Percentiles rank a stretch among this genome's conserved stretches.
These are phyloP conservation scores for Knufia fluminis DNA, from an alignment of 2,329 filamentous ascomycete species.

Conservation along the genomic window DNA sequence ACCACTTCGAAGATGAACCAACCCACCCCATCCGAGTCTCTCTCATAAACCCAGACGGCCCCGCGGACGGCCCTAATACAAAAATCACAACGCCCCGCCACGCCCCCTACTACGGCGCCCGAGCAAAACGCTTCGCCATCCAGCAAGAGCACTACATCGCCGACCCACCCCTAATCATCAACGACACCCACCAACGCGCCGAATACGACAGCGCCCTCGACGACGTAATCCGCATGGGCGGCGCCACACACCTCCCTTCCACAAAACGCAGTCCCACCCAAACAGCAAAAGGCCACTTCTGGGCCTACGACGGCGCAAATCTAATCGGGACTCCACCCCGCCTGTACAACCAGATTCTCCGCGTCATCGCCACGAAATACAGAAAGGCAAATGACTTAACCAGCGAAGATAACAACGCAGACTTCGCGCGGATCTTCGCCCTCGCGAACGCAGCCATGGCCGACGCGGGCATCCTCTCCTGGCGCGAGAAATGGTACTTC, in stretches of 20 bases:
- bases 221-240: not conserved
- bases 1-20: slow-evolving; percentile 1
- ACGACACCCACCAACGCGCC: not conserved
- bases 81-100: not conserved
- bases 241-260: not conserved
- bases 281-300: slow-evolving; percentile 1
- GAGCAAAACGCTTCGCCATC: not conserved
- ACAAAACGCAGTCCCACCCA: slow-evolving; percentile 1
- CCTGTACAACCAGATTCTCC: not conserved
- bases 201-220: not conserved
- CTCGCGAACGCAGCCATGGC: not conserved
- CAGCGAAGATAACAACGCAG: not conserved
- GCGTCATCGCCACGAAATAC: not conserved
- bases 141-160: not conserved
- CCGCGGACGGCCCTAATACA: not conserved
- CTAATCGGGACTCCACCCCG: not conserved
- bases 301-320: not conserved
- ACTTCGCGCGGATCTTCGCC: not conserved
- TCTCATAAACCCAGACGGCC: not conserved
- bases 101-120: not conserved
- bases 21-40: not conserved
- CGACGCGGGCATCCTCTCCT: not conserved
- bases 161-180: not conserved
- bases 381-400: not conserved
- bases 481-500: not conserved